phyloP scores from a whole-genome alignment of 257 asterid species.

The Nicotiana noctiflora region DNA sequence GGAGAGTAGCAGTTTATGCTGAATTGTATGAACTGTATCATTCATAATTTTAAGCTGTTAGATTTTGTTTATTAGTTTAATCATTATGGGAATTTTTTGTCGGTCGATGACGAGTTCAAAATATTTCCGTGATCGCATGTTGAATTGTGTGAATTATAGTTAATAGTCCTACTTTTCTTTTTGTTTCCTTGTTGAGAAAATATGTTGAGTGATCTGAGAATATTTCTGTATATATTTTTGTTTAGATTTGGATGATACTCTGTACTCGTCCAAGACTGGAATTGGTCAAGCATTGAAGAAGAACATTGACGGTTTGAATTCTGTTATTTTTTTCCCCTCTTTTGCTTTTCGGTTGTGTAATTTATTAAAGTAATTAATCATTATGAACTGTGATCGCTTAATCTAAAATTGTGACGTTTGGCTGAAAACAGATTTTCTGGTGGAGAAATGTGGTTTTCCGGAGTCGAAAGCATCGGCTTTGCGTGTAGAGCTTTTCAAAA shows the following conservation, averaged over 20 bases:
- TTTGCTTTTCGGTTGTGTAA: background rate
- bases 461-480: constrained; percentile 54
- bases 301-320: constrained; percentile 61
- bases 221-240: background rate
- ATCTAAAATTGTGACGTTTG: background rate
- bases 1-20: too few species aligned
- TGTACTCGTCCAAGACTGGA: constrained; percentile 68
- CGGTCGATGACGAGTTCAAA: background rate
- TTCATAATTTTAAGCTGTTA: background rate
- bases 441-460: constrained; percentile 58
- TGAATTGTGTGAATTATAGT: background rate
- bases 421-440: constrained; percentile 43
- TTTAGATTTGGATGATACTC: constrained; percentile 84
- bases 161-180: background rate
- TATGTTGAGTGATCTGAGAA: background rate
- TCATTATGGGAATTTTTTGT: background rate
- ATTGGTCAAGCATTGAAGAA: constrained; percentile 67
- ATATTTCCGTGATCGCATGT: background rate
- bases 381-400: background rate
- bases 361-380: background rate
- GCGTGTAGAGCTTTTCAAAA: constrained; percentile 66
- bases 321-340: background rate
- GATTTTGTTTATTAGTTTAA: background rate
- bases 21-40: too few species aligned
- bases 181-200: background rate